Conservation (phyloP, 306 rosid species). For the Cucurbita ficifolia region DNA sequence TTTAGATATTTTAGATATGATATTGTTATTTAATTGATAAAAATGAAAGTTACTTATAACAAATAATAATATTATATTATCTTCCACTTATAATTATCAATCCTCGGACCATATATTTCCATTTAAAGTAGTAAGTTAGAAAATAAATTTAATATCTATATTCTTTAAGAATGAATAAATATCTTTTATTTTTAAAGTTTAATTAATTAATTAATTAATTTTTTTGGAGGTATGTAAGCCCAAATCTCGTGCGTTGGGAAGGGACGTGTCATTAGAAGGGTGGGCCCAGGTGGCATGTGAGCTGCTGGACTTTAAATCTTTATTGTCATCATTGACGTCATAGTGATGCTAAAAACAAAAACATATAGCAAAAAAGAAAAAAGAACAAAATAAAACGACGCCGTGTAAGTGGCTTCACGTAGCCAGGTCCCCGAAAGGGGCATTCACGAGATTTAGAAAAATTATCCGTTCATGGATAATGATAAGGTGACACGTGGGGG, state of each 20-base stretch:
- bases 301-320: background rate
- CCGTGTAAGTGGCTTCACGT: background rate
- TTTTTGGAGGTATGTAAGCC: background rate
- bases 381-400: background rate
- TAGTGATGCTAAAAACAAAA: background rate
- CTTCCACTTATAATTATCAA: too few species aligned
- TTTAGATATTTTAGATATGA: too few species aligned
- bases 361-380: background rate
- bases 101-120: background rate
- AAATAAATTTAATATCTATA: too few species aligned
- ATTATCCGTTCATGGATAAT: background rate
- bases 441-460: conserved; percentile 1
- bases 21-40: too few species aligned
- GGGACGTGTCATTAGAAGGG: background rate
- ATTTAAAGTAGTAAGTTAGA: too few species aligned
- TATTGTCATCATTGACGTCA: background rate
- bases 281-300: background rate
- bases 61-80: too few species aligned
- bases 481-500: background rate
- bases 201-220: too few species aligned
- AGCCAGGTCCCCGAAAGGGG: background rate
- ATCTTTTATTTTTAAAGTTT: too few species aligned
- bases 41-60: too few species aligned
- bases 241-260: background rate
- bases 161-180: background rate